Conservation (phyloP, 306 rosid genomes). For the Mucuna pruriens region DNA sequence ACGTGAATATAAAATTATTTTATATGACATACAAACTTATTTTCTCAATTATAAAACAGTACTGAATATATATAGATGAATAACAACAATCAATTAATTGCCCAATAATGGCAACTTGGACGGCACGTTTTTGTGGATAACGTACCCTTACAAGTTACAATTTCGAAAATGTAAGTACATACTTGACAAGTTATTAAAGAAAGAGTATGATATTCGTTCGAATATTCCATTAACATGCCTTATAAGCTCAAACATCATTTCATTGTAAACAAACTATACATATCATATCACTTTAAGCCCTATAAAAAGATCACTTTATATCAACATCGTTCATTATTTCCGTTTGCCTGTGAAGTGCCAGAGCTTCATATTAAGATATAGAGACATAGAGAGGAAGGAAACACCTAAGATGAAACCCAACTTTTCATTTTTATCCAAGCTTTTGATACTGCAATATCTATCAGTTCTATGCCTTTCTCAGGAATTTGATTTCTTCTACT, state of each 20-base stretch:
- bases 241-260: conserved; percentile 31
- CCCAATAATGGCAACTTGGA: not conserved
- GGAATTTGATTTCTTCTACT: conserved; percentile 86
- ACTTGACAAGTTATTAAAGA: not conserved
- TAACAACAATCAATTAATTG: not conserved
- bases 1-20: no score
- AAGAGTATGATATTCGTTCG: conserved; percentile 24
- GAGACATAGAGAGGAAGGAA: not conserved
- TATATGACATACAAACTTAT: no score
- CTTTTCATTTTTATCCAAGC: conserved; percentile 39
- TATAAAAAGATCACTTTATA: conserved; percentile 37
- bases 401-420: conserved; percentile 44
- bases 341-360: conserved; percentile 9
- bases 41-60: no score
- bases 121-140: conserved; percentile 13
- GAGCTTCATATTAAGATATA: not conserved
- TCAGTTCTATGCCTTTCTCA: conserved; percentile 54
- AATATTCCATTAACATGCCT: conserved; percentile 45
- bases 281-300: not conserved
- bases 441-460: conserved; percentile 56
- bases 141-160: conserved; percentile 1
- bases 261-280: no score
- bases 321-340: conserved; percentile 18
- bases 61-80: not conserved
- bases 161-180: no score